These are phyloP conservation scores for Agapanthus africanus DNA, from an alignment of 106 monocot species.

Conservation along the genomic window DNA sequence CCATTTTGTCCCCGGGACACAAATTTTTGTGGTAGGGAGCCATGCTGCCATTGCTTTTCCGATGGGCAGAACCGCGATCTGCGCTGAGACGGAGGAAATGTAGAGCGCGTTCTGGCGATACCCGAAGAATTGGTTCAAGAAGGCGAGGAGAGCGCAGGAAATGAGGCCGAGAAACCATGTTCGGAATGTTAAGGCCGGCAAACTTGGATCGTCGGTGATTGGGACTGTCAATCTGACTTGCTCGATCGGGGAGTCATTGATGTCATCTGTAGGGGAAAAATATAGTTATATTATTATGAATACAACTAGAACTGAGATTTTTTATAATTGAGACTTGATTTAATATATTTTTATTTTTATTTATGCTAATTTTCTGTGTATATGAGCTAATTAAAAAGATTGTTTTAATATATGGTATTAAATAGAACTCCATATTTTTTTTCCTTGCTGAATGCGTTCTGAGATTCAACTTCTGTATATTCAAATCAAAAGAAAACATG, in stretches of 20 bases:
- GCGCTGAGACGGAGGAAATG: conserved; percentile 21
- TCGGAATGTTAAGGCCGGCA: conserved; percentile 20
- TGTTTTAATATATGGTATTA: too few species aligned
- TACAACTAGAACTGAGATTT: too few species aligned
- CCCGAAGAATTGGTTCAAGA: conserved; percentile 23
- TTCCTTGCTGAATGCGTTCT: too few species aligned
- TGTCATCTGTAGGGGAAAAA: too few species aligned
- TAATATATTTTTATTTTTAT: too few species aligned
- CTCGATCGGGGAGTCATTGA: conserved; percentile 19
- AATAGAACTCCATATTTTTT: too few species aligned
- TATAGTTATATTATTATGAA: too few species aligned
- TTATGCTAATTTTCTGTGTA: too few species aligned
- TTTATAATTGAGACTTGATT: too few species aligned
- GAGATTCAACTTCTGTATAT: too few species aligned
- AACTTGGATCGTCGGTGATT: conserved; percentile 16
- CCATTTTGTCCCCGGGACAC: not conserved
- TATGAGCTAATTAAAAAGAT: too few species aligned
- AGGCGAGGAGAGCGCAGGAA: conserved; percentile 17
- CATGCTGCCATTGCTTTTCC: conserved; percentile 19
- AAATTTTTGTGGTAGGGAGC: conserved; percentile 10
- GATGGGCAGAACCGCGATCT: conserved; percentile 20
- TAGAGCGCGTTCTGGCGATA: conserved; percentile 19
- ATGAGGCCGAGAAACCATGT: conserved; percentile 22
- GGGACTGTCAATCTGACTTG: conserved; percentile 22
- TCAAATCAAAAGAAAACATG: too few species aligned